Base-by-base conservation (phyloP, 306 rosid genomes). In the Oemleria cerasiformis region DNA sequence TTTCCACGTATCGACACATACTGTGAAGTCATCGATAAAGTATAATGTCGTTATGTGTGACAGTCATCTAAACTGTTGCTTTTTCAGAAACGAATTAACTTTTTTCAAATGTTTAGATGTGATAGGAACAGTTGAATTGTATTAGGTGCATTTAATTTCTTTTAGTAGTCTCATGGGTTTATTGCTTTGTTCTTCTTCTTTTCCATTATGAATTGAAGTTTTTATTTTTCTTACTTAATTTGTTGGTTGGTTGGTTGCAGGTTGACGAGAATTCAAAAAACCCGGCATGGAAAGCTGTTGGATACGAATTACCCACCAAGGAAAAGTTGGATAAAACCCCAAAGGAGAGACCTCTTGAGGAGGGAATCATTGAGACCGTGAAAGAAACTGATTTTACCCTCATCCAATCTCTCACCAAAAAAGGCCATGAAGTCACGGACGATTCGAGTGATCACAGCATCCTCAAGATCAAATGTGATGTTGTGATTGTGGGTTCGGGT, bases 391-490 rank as follows among this genome's bases (percentile, higher is more conserved):
- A 94, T 63, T 61, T 86, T 23, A 79, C 84, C 34, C 51, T 91
- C 23, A 16, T 84, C 42, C 82, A 78, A 59, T 83, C 90, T 76
- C 91, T 94, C 70, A 49, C 42, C 61, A 77, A 80, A 39, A 89
- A 85, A 73, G 96, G 96, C 86, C 86, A 91, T 66, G 81, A 85
- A 78, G 91, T 84, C 50, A 68, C 62, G 42, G 88, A 86, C 68
- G 82, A 88, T 65, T 56, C 19, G 47, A 65, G 67, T 4, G 1
- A n/a, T 55, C 62, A 86, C 58, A 70, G 75, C 62, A 14, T 50
- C 25, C 88, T 80, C 89, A 85, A 78, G 79, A 84, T 94, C 87
- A 91, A 87, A 82, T 94, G 99, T 67, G 99, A 94, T 73, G 92
- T 78, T 58, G 94, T 87, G 23, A 57, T 94, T 54, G 87, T 89